phyloP scores from a whole-genome alignment of 2,329 filamentous ascomycete species.

The Rhinocladiella mackenziei region DNA sequence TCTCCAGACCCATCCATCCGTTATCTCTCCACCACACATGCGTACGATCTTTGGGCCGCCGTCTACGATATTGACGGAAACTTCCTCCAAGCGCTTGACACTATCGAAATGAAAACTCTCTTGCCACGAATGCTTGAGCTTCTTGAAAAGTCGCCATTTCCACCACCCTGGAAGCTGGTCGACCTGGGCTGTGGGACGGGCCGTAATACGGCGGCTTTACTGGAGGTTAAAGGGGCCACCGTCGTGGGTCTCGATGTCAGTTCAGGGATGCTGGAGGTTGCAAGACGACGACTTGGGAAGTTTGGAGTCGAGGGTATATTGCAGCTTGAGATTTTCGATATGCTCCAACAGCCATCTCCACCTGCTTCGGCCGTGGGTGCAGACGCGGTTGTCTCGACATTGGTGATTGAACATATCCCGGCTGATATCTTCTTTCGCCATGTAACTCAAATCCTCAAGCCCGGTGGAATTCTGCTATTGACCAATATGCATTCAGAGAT shows the following conservation, averaged over 20 bases:
- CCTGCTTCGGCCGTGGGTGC: slow-evolving; percentile 28
- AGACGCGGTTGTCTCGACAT: slow-evolving; percentile 51
- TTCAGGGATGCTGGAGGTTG: slow-evolving; percentile 55
- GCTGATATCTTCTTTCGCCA: slow-evolving; percentile 53
- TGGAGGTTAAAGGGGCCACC: slow-evolving; percentile 31
- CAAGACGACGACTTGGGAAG: slow-evolving; percentile 32
- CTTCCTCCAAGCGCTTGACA: slow-evolving; percentile 62
- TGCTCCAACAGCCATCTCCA: slow-evolving; percentile 33
- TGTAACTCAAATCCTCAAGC: slow-evolving; percentile 42
- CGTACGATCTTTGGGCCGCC: slow-evolving; percentile 50
- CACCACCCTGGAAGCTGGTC: slow-evolving; percentile 42
- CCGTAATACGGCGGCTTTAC: slow-evolving; percentile 53
- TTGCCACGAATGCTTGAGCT: slow-evolving; percentile 48
- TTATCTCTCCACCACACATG: slow-evolving; percentile 40
- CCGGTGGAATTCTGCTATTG: slow-evolving; percentile 52
- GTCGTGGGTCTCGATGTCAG: slow-evolving; percentile 57
- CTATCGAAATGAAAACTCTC: slow-evolving; percentile 50
- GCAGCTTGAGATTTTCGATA: slow-evolving; percentile 39
- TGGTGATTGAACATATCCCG: slow-evolving; percentile 63
- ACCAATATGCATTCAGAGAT: slow-evolving; percentile 68
- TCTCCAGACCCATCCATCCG: slow-evolving; percentile 23
- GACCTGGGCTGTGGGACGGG: slow-evolving; percentile 65
- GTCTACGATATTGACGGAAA: slow-evolving; percentile 65
- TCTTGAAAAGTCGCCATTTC: slow-evolving; percentile 23
- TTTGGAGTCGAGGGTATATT: slow-evolving; percentile 12